Conservation (phyloP, 2,329 filamentous ascomycete species). For the Plenodomus tracheiphilus region DNA sequence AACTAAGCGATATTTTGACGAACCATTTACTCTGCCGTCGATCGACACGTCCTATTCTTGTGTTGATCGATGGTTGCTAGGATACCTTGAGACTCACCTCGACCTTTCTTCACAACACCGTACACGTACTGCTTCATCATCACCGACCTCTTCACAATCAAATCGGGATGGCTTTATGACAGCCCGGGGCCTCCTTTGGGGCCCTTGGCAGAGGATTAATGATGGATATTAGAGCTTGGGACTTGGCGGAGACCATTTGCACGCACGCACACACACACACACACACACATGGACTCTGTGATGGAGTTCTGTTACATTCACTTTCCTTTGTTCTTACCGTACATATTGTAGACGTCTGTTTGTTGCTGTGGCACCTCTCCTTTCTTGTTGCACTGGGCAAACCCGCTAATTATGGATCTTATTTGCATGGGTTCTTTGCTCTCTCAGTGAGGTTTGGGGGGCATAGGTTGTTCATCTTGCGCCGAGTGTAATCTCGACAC, state of each 20-base stretch:
- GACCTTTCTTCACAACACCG: conserved; percentile 33
- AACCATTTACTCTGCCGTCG: conserved; percentile 31
- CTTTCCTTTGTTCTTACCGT: conserved; percentile 38
- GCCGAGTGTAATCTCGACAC: background rate
- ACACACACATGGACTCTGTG: conserved; percentile 14
- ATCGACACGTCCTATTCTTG: conserved; percentile 25
- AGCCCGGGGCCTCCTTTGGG: conserved; percentile 19
- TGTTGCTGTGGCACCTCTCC: conserved; percentile 33
- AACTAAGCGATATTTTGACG: conserved; percentile 36
- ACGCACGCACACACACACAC: conserved; percentile 34
- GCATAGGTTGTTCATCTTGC: conserved; percentile 23
- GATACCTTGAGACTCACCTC: conserved; percentile 22
- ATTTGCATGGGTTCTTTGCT: conserved; percentile 36
- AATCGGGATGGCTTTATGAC: conserved; percentile 24
- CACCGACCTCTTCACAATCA: conserved; percentile 8
- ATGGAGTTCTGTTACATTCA: conserved; percentile 28
- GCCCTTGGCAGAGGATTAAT: conserved; percentile 38
- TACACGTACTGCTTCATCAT: conserved; percentile 27
- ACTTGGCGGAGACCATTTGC: conserved; percentile 35
- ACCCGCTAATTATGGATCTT: conserved; percentile 40
- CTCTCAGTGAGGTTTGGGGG: conserved; percentile 31
- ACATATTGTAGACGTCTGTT: conserved; percentile 45
- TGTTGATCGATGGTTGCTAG: conserved; percentile 29
- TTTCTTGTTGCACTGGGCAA: conserved; percentile 28
- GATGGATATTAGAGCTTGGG: conserved; percentile 43